Conservation (phyloP, 1,284 basidiomycete species). For the Neotropicomus parvogracilis region DNA sequence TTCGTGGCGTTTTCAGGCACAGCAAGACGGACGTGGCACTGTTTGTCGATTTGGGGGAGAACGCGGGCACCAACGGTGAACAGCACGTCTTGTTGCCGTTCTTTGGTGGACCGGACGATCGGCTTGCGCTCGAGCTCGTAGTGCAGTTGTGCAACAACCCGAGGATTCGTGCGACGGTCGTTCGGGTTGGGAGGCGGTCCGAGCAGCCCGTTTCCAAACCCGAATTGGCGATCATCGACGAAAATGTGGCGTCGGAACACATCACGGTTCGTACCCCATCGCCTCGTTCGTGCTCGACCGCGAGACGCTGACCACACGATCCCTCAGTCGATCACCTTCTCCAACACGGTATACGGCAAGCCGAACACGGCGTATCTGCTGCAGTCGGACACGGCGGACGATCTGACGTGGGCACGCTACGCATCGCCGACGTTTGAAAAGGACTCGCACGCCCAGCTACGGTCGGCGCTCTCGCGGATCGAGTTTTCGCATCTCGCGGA, state of each 20-base stretch:
- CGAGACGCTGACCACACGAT: constrained; percentile 34
- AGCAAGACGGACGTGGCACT: constrained; percentile 74
- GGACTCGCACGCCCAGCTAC: constrained; percentile 29
- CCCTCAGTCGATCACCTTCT: constrained; percentile 44
- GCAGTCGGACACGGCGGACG: constrained; percentile 73
- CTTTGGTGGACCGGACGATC: constrained; percentile 93
- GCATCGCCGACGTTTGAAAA: constrained; percentile 28
- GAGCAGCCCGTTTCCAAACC: constrained; percentile 20
- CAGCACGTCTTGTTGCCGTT: constrained; percentile 87
- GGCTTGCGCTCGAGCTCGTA: constrained; percentile 80
- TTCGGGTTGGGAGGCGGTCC: constrained; percentile 41
- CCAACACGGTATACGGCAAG: constrained; percentile 67
- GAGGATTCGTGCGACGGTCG: constrained; percentile 65
- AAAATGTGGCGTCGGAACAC: constrained; percentile 20
- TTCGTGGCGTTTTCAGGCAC: constrained; percentile 77
- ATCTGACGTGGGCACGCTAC: constrained; percentile 61
- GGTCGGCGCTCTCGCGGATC: constrained; percentile 53
- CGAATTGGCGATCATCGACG: constrained; percentile 24
- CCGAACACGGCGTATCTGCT: constrained; percentile 60
- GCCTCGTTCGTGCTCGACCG: constrained; percentile 37
- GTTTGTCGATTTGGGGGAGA: constrained; percentile 67
- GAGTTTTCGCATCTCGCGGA: constrained; percentile 46
- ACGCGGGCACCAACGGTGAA: constrained; percentile 30
- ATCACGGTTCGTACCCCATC: constrained; percentile 20
- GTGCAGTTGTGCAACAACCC: constrained; percentile 75